phyloP scores from a whole-genome alignment of 306 rosid species.

The Fagus sylvatica region DNA sequence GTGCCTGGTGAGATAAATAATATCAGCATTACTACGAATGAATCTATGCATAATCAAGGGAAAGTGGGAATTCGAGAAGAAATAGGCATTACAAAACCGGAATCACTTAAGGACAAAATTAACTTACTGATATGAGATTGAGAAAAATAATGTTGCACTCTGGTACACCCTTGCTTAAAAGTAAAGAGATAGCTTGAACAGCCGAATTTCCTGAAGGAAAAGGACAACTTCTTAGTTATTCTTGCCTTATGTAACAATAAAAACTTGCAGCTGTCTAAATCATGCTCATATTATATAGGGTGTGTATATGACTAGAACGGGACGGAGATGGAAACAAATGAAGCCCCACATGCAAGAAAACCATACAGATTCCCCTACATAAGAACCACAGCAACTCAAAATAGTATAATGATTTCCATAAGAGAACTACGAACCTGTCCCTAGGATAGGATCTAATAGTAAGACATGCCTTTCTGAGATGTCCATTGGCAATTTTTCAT shows the following conservation, averaged over 20 bases:
- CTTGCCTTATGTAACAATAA: background rate
- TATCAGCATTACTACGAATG: slow-evolving; percentile 2
- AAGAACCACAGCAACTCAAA: background rate
- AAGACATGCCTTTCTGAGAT: slow-evolving; percentile 96
- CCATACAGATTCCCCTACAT: background rate
- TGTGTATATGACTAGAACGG: background rate
- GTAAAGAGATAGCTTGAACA: slow-evolving; percentile 84
- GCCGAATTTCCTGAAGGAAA: slow-evolving; percentile 82
- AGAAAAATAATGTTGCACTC: slow-evolving; percentile 97
- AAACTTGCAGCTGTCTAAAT: background rate
- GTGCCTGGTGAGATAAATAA: slow-evolving; percentile 62
- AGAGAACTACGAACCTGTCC: slow-evolving; percentile 75
- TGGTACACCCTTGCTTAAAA: slow-evolving; percentile 84
- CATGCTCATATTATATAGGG: background rate
- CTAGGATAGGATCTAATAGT: slow-evolving; percentile 93
- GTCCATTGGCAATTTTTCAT: slow-evolving; percentile 90
- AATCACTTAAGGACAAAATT: background rate
- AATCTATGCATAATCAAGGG: slow-evolving; percentile 5
- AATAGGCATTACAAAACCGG: background rate
- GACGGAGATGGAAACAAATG: background rate
- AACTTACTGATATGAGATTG: slow-evolving; percentile 93
- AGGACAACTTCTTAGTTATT: background rate
- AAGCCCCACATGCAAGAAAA: background rate
- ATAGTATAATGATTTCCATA: background rate
- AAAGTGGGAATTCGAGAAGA: slow-evolving; percentile 5